Base-by-base conservation (phyloP, 495 filamentous ascomycete species). In the Aspergillus ostianus region DNA sequence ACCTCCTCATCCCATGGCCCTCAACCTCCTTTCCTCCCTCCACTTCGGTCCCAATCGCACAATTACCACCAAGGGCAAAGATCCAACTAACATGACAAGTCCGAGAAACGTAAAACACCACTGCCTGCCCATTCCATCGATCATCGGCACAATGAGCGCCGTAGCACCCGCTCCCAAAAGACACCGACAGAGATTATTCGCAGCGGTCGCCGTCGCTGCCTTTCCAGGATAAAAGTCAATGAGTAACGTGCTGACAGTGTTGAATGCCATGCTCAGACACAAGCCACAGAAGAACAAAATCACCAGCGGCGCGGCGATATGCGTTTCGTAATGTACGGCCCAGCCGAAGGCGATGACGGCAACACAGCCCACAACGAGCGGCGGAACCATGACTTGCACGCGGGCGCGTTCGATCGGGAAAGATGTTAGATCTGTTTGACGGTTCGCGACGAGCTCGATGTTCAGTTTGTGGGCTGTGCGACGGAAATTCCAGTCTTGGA, bases 31-130 rank as follows among this genome's bases (percentile, higher is more conserved):
- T 10, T 72, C 55, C 57, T 83, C 77, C 15, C 82, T 69, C 82
- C 82, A 83, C 27, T 58, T 45, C 1, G 79, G 80, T 0, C 82
- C 82, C 55, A 65, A 77, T 21, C 59, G 61, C 19, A 79, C 72
- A 47, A 82, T 59, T 41, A 79, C 53, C 57, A 80, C 72, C 51
- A 89, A 66, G 23, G 82, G 66, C 7, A 87, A 86, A 52, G 75
- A 78, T 15, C 80, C 79, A 0, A 70, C 65, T 1, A 85, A 51
- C 67, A 84, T 86, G 10, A 87, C 61, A 3, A 79, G 56, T 0
- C 79, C 84, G 53, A 90, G 71, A 36, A 93, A 81, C 0, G 86
- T 91, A 67, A 85, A 91, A 23, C 84, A 83, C 86, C 87, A 90
- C 0, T 88, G 87, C 12, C 78, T 68, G 0, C 88, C 89, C 74